A percentile compares a stretch with the other conserved stretches of the same genome.
These are phyloP conservation scores for Pseudozyma tsukubaensis DNA, from an alignment of 1,284 basidiomycete species.

Conservation along the genomic window DNA sequence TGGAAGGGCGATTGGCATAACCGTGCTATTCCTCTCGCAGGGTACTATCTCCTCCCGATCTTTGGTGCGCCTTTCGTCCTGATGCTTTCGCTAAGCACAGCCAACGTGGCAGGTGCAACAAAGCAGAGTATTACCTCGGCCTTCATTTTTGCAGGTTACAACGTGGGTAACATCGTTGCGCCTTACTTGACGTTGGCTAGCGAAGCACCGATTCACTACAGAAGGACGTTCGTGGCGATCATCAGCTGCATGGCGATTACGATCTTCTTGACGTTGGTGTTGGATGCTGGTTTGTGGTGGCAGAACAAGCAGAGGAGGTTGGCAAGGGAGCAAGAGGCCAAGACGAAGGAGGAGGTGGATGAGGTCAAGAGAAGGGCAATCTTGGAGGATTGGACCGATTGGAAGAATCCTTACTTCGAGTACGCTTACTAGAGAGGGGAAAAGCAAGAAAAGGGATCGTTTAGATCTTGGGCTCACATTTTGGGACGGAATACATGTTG, in stretches of 20 bases:
- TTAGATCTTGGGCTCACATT: background rate
- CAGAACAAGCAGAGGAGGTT: constrained; percentile 38
- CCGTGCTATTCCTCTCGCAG: constrained; percentile 71
- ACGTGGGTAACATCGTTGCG: constrained; percentile 55
- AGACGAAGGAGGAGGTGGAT: constrained; percentile 25
- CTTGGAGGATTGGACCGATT: constrained; percentile 46
- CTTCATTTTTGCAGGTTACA: constrained; percentile 70
- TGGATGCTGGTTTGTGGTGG: constrained; percentile 36
- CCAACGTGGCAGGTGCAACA: constrained; percentile 71
- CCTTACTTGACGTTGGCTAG: constrained; percentile 67
- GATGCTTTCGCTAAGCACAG: constrained; percentile 70
- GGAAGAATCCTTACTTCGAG: constrained; percentile 50
- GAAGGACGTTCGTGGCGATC: constrained; percentile 71
- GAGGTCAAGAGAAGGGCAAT: constrained; percentile 42
- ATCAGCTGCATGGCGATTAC: constrained; percentile 65
- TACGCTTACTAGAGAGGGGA: constrained; percentile 23
- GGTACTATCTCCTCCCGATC: constrained; percentile 71
- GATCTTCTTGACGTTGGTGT: constrained; percentile 37
- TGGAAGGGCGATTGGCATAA: constrained; percentile 71
- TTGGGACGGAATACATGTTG: background rate
- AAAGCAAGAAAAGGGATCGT: constrained; percentile 13
- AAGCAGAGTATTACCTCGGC: constrained; percentile 71
- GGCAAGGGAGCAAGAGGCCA: constrained; percentile 16
- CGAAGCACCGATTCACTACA: constrained; percentile 69
- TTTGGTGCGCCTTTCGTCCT: constrained; percentile 72